Evolutionary conservation across 1,284 basidiomycete species (phyloP).

Genomic region (Leccinum discolor): DNA sequence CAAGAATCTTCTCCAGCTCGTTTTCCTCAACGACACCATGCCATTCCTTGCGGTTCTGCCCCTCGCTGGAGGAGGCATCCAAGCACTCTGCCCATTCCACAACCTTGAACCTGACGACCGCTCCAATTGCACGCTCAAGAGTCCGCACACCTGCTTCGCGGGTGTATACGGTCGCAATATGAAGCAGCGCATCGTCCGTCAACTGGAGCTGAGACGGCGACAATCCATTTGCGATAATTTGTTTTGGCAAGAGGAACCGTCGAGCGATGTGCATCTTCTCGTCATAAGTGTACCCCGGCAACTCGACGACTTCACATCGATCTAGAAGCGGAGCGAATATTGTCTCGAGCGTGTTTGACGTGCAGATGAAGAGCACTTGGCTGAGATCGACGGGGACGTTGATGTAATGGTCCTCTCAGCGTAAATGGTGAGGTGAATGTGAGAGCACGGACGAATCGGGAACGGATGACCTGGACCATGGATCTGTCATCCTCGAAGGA

Average conservation of each 20-base stretch:
- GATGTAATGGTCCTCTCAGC: slow-evolving; percentile 81
- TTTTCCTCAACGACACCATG: slow-evolving; percentile 61
- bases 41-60: slow-evolving; percentile 46
- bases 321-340: slow-evolving; percentile 84
- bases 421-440: too few relatives aligned
- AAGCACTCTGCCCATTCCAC: slow-evolving; percentile 84
- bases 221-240: slow-evolving; percentile 72
- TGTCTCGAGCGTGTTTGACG: slow-evolving; percentile 84
- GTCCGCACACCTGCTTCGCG: slow-evolving; percentile 92
- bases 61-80: slow-evolving; percentile 40
- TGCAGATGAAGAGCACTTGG: slow-evolving; percentile 89
- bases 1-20: slow-evolving; percentile 86
- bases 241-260: slow-evolving; percentile 86
- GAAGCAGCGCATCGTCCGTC: slow-evolving; percentile 54
- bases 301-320: slow-evolving; percentile 70
- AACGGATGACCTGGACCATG: too few relatives aligned
- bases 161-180: slow-evolving; percentile 79
- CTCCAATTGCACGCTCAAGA: slow-evolving; percentile 86
- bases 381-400: slow-evolving; percentile 90
- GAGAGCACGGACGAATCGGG: too few relatives aligned
- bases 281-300: slow-evolving; percentile 86
- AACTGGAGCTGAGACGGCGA: slow-evolving; percentile 54
- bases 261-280: slow-evolving; percentile 91
- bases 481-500: too few relatives aligned
- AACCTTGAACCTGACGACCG: slow-evolving; percentile 84